Percentiles rank a stretch among this genome's conserved stretches.
phyloP scores from a whole-genome alignment of 1,139 yeast genomes.

The Blastobotrys buckinghamii region DNA sequence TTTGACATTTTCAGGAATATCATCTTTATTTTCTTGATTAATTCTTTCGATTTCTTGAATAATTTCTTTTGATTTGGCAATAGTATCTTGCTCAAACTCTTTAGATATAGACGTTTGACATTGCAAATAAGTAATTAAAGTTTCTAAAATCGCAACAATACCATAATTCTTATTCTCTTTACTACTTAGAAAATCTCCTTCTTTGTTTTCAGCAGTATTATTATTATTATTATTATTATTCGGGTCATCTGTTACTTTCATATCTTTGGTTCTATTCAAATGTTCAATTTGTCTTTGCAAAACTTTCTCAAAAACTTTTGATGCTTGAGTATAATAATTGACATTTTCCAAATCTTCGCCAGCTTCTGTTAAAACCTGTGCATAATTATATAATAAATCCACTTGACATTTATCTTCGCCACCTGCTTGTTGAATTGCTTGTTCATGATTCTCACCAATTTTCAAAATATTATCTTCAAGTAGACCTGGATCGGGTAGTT shows the following conservation, averaged over 20 bases:
- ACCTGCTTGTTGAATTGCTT: conserved; percentile 15
- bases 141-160: conserved; percentile 15
- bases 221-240: background rate
- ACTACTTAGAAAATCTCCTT: too few relatives aligned
- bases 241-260: background rate
- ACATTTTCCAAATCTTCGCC: conserved; percentile 25
- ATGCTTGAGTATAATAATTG: conserved; percentile 17
- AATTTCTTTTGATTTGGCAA: background rate
- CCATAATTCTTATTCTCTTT: conserved; percentile 5
- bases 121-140: conserved; percentile 16
- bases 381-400: conserved; percentile 27
- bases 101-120: conserved; percentile 13
- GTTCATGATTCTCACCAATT: conserved; percentile 18
- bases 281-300: conserved; percentile 19
- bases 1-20: background rate
- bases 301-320: conserved; percentile 19
- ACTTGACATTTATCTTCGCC: conserved; percentile 14
- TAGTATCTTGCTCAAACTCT: background rate
- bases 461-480: conserved; percentile 13
- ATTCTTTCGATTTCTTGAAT: background rate
- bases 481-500: conserved; percentile 13
- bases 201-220: background rate
- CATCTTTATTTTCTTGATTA: background rate
- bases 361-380: conserved; percentile 25
- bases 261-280: conserved; percentile 4